Evolutionary conservation across 2,329 filamentous ascomycete genomes (phyloP).

Genomic region (Geosmithia flava): DNA sequence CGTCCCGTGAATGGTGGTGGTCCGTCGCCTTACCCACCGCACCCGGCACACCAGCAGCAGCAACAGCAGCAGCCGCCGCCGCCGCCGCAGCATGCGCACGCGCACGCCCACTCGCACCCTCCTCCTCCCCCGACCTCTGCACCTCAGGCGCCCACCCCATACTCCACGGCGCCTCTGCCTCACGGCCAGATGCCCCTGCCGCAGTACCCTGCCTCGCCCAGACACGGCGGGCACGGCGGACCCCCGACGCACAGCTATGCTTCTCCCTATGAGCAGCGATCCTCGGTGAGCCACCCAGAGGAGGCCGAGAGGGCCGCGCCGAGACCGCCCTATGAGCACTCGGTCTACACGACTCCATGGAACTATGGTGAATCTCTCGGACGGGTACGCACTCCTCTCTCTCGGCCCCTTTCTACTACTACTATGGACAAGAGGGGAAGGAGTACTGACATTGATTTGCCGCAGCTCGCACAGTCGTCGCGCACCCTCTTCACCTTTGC

Average conservation of each 20-base stretch:
- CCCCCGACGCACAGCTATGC: slow-evolving; percentile 21
- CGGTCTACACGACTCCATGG: slow-evolving; percentile 22
- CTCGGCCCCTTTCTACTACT: not conserved
- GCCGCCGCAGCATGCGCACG: not conserved
- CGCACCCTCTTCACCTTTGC: slow-evolving; percentile 44
- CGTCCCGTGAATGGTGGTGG: slow-evolving; percentile 19
- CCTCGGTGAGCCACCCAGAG: slow-evolving; percentile 25
- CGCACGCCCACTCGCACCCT: not conserved
- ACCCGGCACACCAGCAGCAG: too few relatives aligned
- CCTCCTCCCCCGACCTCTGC: slow-evolving; percentile 14
- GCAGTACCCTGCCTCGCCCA: slow-evolving; percentile 36
- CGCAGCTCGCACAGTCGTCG: slow-evolving; percentile 36
- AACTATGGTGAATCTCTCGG: slow-evolving; percentile 38
- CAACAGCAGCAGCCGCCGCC: slow-evolving; percentile 6
- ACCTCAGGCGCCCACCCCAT: slow-evolving; percentile 16
- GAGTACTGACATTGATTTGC: not conserved
- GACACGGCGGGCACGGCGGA: slow-evolving; percentile 17
- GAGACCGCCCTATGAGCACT: slow-evolving; percentile 28
- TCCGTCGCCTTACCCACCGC: too few relatives aligned
- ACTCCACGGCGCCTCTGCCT: slow-evolving; percentile 28
- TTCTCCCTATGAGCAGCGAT: slow-evolving; percentile 29
- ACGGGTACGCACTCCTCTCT: slow-evolving; percentile 24
- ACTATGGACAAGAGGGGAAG: not conserved
- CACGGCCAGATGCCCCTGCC: slow-evolving; percentile 35
- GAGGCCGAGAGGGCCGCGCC: slow-evolving; percentile 28